Conservation (phyloP, 805 yeast genomes). For the Zygosaccharomyces bisporus region DNA sequence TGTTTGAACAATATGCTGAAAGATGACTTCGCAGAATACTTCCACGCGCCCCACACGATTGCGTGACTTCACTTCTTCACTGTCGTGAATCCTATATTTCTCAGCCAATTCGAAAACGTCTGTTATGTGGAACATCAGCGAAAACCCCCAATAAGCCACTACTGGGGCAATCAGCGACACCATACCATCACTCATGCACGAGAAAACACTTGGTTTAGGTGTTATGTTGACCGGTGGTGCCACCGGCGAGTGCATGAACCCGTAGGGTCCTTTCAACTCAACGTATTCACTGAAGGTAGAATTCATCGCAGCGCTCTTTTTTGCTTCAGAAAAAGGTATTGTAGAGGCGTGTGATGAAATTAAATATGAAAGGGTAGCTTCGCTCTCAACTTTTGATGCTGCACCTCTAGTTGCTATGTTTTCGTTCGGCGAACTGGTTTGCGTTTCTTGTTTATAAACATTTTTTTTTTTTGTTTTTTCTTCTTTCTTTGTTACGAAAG, state of each 20-base stretch:
- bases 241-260: slow-evolving; percentile 23
- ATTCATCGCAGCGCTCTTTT: slow-evolving; percentile 12
- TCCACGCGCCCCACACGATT: slow-evolving; percentile 69
- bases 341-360: background rate
- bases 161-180: slow-evolving; percentile 74
- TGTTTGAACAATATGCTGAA: slow-evolving; percentile 84
- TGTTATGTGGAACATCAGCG: slow-evolving; percentile 66
- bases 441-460: slow-evolving; percentile 6
- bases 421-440: background rate
- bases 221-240: slow-evolving; percentile 32
- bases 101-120: slow-evolving; percentile 77
- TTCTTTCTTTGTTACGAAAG: background rate
- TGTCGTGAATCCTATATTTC: slow-evolving; percentile 84
- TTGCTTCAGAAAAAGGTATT: background rate
- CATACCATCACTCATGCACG: slow-evolving; percentile 66
- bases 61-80: slow-evolving; percentile 72
- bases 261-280: slow-evolving; percentile 18
- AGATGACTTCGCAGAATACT: slow-evolving; percentile 74
- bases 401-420: background rate
- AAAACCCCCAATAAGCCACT: slow-evolving; percentile 77
- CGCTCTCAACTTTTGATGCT: slow-evolving; percentile 1
- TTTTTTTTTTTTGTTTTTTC: slow-evolving; percentile 1
- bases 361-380: background rate
- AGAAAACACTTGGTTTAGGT: slow-evolving; percentile 44
- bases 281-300: slow-evolving; percentile 12